A percentile compares a stretch with the other conserved stretches of the same genome.
Evolutionary conservation across 805 yeast species (phyloP).

Genomic region (Myxozyma lipomycoides): DNA sequence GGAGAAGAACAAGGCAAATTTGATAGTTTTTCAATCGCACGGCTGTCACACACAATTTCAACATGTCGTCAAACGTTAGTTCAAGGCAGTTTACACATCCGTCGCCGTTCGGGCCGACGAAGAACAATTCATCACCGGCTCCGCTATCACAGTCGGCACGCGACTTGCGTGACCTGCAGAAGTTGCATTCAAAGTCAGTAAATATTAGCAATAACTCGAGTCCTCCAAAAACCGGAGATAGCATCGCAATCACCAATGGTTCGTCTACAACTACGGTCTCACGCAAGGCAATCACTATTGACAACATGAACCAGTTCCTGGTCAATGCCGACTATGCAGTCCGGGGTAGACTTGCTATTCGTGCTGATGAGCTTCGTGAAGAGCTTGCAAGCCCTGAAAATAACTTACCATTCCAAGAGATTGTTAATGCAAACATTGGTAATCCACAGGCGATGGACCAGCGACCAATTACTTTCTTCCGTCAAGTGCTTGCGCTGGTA

Average conservation of each 20-base stretch:
- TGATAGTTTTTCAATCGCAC: too few relatives aligned
- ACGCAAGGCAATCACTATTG: constrained; percentile 37
- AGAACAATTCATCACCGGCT: not conserved
- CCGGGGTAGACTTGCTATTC: constrained; percentile 87
- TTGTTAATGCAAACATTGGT: constrained; percentile 91
- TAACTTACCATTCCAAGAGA: constrained; percentile 68
- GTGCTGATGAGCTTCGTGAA: constrained; percentile 77
- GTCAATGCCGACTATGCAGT: constrained; percentile 92
- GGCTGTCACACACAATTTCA: not conserved
- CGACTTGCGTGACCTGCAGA: not conserved
- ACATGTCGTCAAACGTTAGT: not conserved
- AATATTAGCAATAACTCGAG: not conserved
- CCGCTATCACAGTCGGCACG: not conserved
- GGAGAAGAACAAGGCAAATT: too few relatives aligned
- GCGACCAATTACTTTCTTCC: constrained; percentile 88
- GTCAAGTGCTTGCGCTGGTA: constrained; percentile 80
- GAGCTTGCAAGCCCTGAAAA: constrained; percentile 53
- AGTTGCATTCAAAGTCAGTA: not conserved
- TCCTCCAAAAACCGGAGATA: not conserved
- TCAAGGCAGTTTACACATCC: not conserved
- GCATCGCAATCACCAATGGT: not conserved
- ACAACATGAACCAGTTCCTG: constrained; percentile 67
- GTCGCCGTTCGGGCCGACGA: not conserved
- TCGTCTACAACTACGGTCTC: constrained; percentile 5
- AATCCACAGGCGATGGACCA: constrained; percentile 97